Evolutionary conservation across 352 stramenopile genomes (phyloP).

Genomic region (Elongisporangium anandrum): DNA sequence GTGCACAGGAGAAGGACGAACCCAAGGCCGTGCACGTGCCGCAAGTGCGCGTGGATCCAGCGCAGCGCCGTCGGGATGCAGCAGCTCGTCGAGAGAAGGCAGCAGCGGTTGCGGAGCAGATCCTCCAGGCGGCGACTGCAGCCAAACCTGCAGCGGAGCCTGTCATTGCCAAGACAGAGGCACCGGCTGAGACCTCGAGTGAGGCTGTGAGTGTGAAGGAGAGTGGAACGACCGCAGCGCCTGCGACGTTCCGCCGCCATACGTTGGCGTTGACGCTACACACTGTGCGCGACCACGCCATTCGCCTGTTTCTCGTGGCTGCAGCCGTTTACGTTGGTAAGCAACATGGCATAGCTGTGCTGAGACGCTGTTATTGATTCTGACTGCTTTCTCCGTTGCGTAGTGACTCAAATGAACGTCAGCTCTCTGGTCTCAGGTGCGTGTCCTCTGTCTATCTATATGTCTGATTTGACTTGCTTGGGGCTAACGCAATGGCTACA

Average conservation of each 20-base stretch:
- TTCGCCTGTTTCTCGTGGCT: slow-evolving; percentile 46
- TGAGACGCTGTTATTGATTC: background rate
- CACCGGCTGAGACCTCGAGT: slow-evolving; percentile 1
- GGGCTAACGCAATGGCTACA: background rate
- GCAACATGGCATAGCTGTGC: background rate
- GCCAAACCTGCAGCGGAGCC: background rate
- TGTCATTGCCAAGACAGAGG: background rate
- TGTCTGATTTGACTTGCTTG: background rate
- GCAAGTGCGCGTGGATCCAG: slow-evolving; percentile 42
- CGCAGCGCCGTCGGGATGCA: slow-evolving; percentile 64
- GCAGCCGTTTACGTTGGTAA: slow-evolving; percentile 44
- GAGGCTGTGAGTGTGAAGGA: background rate
- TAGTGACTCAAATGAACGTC: background rate
- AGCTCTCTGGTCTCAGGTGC: slow-evolving; percentile 1
- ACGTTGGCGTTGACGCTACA: slow-evolving; percentile 45
- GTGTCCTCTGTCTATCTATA: background rate
- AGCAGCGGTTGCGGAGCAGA: slow-evolving; percentile 50
- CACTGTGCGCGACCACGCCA: slow-evolving; percentile 50
- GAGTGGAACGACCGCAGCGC: background rate
- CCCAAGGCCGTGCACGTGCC: background rate
- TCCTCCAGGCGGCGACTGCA: slow-evolving; percentile 18
- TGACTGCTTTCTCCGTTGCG: background rate
- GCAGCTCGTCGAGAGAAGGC: slow-evolving; percentile 53
- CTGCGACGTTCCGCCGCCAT: slow-evolving; percentile 46
- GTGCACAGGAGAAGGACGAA: slow-evolving; percentile 1